These are phyloP conservation scores for Penicillium italicum DNA, from an alignment of 2,329 filamentous ascomycete species.

Conservation along the genomic window DNA sequence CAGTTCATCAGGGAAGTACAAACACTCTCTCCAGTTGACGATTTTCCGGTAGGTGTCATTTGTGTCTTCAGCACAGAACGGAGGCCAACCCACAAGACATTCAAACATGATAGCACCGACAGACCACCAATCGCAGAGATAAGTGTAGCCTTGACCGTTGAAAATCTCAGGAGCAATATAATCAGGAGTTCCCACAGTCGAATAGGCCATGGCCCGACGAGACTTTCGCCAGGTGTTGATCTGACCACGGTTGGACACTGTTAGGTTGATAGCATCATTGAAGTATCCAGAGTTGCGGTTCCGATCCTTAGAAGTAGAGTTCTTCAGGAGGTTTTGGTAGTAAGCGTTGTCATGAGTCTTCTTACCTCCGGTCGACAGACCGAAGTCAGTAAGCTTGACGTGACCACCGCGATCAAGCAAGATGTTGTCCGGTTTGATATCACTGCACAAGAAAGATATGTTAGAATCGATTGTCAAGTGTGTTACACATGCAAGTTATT, in stretches of 20 bases:
- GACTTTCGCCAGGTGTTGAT: conserved; percentile 99
- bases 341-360: conserved; percentile 97
- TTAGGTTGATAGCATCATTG: conserved; percentile 90
- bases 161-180: conserved; percentile 99
- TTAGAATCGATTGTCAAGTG: conserved; percentile 17
- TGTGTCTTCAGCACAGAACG: conserved; percentile 96
- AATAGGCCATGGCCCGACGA: conserved; percentile 92
- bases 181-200: conserved; percentile 94
- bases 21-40: conserved; percentile 91
- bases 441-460: conserved; percentile 51
- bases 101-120: conserved; percentile 99
- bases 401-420: conserved; percentile 91
- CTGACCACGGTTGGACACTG: conserved; percentile 93
- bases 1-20: conserved; percentile 96
- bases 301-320: conserved; percentile 64
- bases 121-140: conserved; percentile 99
- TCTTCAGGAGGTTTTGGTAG: conserved; percentile 92
- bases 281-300: conserved; percentile 93
- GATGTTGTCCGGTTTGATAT: conserved; percentile 99
- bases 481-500: not conserved
- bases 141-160: conserved; percentile 91
- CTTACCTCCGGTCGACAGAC: conserved; percentile 95
- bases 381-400: conserved; percentile 97
- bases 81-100: conserved; percentile 96
- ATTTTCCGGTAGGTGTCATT: conserved; percentile 99